Evolutionary conservation across 768 basidiomycete genomes (phyloP), one percentile per base, ranked within the genome.

Genomic region (Pleurotus platypus): DNA sequence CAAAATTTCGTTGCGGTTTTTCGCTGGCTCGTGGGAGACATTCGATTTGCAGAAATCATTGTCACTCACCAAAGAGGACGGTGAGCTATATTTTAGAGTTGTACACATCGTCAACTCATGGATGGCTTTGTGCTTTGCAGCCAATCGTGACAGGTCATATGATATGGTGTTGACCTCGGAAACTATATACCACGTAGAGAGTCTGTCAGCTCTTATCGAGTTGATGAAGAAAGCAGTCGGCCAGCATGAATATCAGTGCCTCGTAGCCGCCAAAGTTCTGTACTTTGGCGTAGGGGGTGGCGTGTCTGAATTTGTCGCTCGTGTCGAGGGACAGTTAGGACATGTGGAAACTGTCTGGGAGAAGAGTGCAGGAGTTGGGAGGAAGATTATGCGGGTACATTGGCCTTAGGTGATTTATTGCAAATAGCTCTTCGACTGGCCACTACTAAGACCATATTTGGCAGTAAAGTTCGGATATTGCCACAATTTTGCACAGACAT

Each of bases 271-370:
- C 1, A 98, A 98, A 69, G 80, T 93, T 12, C 70, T 98, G 16
- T 98, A 98, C 68, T 98, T 98, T 68, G 96, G 96, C 5, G 93
- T 98, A 3, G 95, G 94, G 1, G 95, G 96, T 0, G 92, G 94
- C 5, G 73, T 95, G 24, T 70, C 80, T 11, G 90, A 87, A 58
- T 96, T 96, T 62, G 68, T 83, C n/a, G 66, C 71, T 24, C 78
- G 76, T 5, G 80, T 93, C 2, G 71, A 79, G 58, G 69, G 65
- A 40, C 5, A 3, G 26, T 15, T 2, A 6, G 86, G 82, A 0
- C 69, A 59, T 26, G 81, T 85, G 1, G 75, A 81, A 61, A 80
- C 75, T 2, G 80, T 93, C 1, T 87, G 84, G 80, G 87, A 91
- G 64, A 76, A 71, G 60, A 79, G 72, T 27, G 71, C 68, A 1